Percentiles rank a stretch among this genome's conserved stretches.
Conservation (phyloP, 352 stramenopile genomes). For the Saprolegnia diclina region DNA sequence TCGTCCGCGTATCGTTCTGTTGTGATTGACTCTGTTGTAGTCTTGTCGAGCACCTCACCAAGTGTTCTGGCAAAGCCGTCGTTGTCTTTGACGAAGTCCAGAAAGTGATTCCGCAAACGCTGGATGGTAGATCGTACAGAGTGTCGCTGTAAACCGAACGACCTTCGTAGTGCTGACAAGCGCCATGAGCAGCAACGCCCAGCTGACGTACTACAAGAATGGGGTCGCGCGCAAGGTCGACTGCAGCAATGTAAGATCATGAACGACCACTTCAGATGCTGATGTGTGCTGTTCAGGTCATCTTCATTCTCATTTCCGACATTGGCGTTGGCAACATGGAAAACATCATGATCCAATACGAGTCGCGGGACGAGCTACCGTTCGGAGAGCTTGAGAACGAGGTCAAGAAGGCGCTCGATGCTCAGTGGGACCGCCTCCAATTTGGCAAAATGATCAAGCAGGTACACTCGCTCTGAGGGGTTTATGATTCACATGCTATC, state of each 20-base stretch:
- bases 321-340: conserved; percentile 83
- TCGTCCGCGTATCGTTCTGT: not conserved
- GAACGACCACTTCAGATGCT: not conserved
- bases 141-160: not conserved
- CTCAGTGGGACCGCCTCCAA: conserved; percentile 81
- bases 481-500: not conserved
- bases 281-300: conserved; percentile 37
- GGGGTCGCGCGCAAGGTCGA: conserved; percentile 57
- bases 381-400: conserved; percentile 53
- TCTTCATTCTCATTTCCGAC: conserved; percentile 87
- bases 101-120: conserved; percentile 85
- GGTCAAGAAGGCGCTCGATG: conserved; percentile 72
- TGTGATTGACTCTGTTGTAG: conserved; percentile 31
- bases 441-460: conserved; percentile 88
- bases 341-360: conserved; percentile 75
- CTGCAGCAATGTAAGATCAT: conserved; percentile 55
- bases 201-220: conserved; percentile 74
- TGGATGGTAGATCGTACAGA: conserved; percentile 46
- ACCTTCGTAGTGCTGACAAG: conserved; percentile 55
- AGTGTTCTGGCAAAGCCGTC: conserved; percentile 80
- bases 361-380: conserved; percentile 61
- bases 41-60: conserved; percentile 69
- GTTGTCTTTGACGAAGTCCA: conserved; percentile 90
- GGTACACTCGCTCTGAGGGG: conserved; percentile 30
- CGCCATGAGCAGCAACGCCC: conserved; percentile 57